Percentiles rank a stretch among this genome's conserved stretches.
These are phyloP conservation scores for Neurospora sp. DNA, from an alignment of 495 filamentous ascomycete species.

Conservation along the genomic window DNA sequence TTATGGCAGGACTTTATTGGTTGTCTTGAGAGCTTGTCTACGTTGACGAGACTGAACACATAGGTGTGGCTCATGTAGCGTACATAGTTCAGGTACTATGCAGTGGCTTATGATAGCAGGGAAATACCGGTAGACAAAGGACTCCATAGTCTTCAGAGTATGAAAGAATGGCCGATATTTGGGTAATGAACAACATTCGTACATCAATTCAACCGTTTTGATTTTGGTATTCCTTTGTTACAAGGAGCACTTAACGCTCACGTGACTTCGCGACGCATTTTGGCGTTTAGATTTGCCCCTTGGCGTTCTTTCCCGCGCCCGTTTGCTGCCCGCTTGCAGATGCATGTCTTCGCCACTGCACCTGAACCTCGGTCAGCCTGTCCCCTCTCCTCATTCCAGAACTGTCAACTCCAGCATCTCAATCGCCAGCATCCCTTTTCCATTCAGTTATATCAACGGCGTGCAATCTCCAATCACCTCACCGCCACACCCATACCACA, in stretches of 20 bases:
- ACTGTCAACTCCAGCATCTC: background rate
- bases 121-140: background rate
- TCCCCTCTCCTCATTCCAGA: background rate
- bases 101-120: background rate
- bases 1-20: background rate
- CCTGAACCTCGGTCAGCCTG: background rate
- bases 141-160: background rate
- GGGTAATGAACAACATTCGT: background rate
- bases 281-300: background rate
- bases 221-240: background rate
- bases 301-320: background rate
- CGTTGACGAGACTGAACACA: background rate
- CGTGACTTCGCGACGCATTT: slow-evolving; percentile 10
- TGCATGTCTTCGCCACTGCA: background rate
- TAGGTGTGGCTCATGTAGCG: background rate
- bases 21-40: background rate
- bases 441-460: background rate
- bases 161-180: background rate
- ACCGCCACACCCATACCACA: background rate
- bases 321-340: background rate
- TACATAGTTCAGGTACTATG: background rate
- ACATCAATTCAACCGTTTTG: background rate
- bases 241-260: background rate
- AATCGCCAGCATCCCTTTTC: background rate
- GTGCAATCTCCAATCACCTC: background rate